These are phyloP conservation scores for Solanum hybrid DNA, from an alignment of 305 asterid species.

Conservation along the genomic window DNA sequence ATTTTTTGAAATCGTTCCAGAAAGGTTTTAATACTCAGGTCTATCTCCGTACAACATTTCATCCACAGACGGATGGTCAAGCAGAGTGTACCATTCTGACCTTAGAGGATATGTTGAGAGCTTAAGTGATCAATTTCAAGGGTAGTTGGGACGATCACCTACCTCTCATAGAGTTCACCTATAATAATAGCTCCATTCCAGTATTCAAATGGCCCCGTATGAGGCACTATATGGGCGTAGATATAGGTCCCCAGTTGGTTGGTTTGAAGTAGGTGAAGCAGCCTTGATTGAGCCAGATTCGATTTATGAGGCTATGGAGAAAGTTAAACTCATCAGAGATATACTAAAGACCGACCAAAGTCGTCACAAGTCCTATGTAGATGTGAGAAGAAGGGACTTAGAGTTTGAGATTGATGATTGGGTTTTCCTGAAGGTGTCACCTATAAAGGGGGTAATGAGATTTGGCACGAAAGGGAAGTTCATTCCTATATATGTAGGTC, in stretches of 20 bases:
- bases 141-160: background rate
- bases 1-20: background rate
- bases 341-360: background rate
- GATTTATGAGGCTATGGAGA: background rate
- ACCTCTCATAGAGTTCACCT: background rate
- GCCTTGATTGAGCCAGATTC: background rate
- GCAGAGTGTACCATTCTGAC: background rate
- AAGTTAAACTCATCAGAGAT: background rate
- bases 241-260: background rate
- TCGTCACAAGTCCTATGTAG: background rate
- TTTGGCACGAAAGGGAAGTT: background rate
- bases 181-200: background rate
- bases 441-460: background rate
- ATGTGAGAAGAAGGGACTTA: background rate
- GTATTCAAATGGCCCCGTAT: background rate
- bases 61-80: background rate
- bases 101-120: background rate
- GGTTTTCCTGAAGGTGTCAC: background rate
- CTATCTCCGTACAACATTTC: background rate
- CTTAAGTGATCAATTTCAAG: background rate
- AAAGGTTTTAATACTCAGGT: no score
- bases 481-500: background rate
- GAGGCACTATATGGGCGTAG: background rate
- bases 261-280: background rate
- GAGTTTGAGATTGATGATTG: background rate